Evolutionary conservation across 1,284 basidiomycete genomes (phyloP).

Genomic region (Omphalotus olearius): DNA sequence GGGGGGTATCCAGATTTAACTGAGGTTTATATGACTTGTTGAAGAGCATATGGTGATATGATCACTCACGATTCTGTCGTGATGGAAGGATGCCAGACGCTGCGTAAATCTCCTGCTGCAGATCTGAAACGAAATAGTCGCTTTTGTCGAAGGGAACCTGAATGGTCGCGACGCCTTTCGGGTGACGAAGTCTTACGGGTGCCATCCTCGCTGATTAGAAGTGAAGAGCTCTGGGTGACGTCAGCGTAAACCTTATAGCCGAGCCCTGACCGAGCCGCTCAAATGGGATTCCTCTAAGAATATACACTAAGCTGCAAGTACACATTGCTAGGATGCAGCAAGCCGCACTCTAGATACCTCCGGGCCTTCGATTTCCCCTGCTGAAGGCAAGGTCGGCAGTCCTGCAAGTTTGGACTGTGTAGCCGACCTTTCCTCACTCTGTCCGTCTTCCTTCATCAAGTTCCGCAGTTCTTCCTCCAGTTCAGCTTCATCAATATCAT

Average conservation of each 20-base stretch:
- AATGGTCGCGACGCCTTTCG: constrained; percentile 77
- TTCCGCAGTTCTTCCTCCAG: constrained; percentile 57
- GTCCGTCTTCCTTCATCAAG: constrained; percentile 47
- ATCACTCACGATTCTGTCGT: constrained; percentile 68
- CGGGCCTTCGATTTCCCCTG: too few relatives aligned
- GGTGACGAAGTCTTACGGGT: constrained; percentile 72
- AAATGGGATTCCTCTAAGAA: too few relatives aligned
- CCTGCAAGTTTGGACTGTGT: constrained; percentile 35
- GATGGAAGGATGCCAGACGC: constrained; percentile 70
- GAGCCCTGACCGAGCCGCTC: too few relatives aligned
- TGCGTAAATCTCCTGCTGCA: constrained; percentile 67
- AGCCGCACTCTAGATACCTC: too few relatives aligned
- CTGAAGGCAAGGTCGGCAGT: constrained; percentile 28
- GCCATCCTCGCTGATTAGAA: too few relatives aligned
- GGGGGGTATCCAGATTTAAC: constrained; percentile 89
- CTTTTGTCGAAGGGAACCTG: constrained; percentile 56
- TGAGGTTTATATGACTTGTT: constrained; percentile 25
- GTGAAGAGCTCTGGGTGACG: too few relatives aligned
- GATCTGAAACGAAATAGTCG: constrained; percentile 60
- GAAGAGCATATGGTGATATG: constrained; percentile 2
- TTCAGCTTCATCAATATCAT: constrained; percentile 49
- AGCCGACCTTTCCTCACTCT: constrained; percentile 14
- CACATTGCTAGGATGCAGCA: too few relatives aligned
- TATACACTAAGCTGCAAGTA: too few relatives aligned
- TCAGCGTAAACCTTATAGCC: too few relatives aligned